phyloP scores from a whole-genome alignment of 2,329 filamentous ascomycete genomes.

The Apiospora kogelbergensis region DNA sequence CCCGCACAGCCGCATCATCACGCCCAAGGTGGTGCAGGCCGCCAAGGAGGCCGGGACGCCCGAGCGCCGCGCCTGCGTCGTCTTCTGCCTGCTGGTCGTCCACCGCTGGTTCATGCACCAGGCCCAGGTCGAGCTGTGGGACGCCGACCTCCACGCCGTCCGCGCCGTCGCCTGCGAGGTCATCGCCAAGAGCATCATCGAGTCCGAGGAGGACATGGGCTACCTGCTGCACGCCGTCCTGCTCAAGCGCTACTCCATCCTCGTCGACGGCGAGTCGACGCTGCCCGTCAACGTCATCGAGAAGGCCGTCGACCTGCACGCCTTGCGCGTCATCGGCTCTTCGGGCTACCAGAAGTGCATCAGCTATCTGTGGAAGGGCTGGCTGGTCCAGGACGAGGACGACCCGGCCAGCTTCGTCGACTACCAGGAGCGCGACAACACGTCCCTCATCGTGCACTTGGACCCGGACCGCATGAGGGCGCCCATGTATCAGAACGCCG shows the following conservation, averaged over 20 bases:
- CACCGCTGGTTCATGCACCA: conserved; percentile 77
- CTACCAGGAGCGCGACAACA: conserved; percentile 80
- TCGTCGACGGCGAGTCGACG: conserved; percentile 70
- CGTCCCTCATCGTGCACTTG: conserved; percentile 76
- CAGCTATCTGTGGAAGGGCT: conserved; percentile 88
- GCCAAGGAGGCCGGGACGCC: conserved; percentile 78
- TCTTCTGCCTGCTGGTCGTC: conserved; percentile 76
- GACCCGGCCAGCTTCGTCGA: conserved; percentile 88
- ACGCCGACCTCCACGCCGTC: conserved; percentile 78
- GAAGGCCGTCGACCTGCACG: conserved; percentile 89
- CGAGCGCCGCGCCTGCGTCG: conserved; percentile 75
- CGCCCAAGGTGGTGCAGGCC: conserved; percentile 72
- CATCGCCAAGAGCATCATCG: conserved; percentile 86
- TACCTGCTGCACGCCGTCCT: conserved; percentile 81
- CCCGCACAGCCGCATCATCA: conserved; percentile 85
- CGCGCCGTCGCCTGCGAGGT: conserved; percentile 85
- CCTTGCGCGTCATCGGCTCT: conserved; percentile 82
- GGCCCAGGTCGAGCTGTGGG: conserved; percentile 81
- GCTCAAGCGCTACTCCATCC: conserved; percentile 83
- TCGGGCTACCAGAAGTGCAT: conserved; percentile 97
- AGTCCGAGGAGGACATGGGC: conserved; percentile 74
- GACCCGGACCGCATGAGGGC: conserved; percentile 94
- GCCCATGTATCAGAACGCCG: conserved; percentile 87
- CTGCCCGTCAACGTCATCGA: conserved; percentile 85
- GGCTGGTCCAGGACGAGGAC: conserved; percentile 93